Base-by-base conservation (phyloP, 768 basidiomycete species). In the Pluteus cervinus region DNA sequence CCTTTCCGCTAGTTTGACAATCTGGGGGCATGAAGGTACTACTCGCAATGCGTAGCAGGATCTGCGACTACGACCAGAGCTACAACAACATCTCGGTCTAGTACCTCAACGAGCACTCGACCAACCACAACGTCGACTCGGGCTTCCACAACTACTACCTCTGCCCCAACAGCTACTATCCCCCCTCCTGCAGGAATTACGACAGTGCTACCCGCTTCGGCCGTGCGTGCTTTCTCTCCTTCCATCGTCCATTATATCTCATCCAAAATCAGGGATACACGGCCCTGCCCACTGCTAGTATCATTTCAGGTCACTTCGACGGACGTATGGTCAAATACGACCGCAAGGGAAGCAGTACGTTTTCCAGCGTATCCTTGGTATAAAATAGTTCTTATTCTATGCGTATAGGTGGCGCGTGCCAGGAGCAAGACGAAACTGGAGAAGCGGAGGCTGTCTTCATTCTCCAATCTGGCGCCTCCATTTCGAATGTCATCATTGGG, bases 361-460 rank as follows among this genome's bases (percentile, higher is more conserved):
- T 20, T 11, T 20, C 7, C 29, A n/a, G n/a, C n/a, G n/a, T n/a
- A 20, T 1, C 3, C 9, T 22, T 30, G 14, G 10, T 3, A 2
- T 23, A 24, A 4, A 23, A 18, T 18, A 7, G 14, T 28, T 4
- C 16, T 16, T 17, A 16, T 33, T 7, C 33, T 22, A 5, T 7
- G 23, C 17, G 10, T 7, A 10, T 22, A 56, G 54, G 54, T 42
- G 54, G 54, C 17, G 49, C 25, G 10, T 56, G 54, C 36, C 47
- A 56, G 35, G 54, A 41, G 30, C 54, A 56, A 31, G 40, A 23
- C 3, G 55, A 56, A 38, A 55, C 53, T 17, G 55, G 55, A 2
- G 55, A 56, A 39, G 52, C 31, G 9, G 53, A 55, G 25, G 55
- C 55, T 6, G 55, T 56, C 20, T 56, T 56, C 37, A 54, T 56